Percentiles rank a stretch among this genome's conserved stretches.
These are phyloP conservation scores for Platismatia glauca DNA, from an alignment of 495 filamentous ascomycete genomes.

Conservation along the genomic window DNA sequence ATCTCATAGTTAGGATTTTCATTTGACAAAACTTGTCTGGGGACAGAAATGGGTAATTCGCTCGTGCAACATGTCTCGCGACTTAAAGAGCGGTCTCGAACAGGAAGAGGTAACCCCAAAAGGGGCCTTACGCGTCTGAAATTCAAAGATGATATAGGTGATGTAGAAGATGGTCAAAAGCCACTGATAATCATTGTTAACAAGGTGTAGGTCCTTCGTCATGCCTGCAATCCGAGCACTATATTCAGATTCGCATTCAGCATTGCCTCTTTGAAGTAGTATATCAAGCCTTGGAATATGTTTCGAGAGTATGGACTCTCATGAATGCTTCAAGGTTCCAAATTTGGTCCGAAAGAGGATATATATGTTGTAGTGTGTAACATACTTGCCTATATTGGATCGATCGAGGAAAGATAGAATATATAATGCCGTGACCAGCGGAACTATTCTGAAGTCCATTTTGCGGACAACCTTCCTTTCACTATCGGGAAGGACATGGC, in stretches of 20 bases:
- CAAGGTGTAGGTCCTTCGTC: conserved; percentile 42
- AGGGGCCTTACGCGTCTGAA: conserved; percentile 34
- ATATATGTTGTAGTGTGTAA: neutral
- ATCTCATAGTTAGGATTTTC: no score
- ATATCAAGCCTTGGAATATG: neutral
- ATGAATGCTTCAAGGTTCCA: neutral
- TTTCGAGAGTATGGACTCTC: neutral
- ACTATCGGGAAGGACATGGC: conserved; percentile 39
- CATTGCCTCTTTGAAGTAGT: neutral
- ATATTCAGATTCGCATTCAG: neutral
- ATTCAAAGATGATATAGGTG: conserved; percentile 54
- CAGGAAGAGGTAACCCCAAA: no score
- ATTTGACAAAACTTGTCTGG: no score
- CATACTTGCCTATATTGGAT: conserved; percentile 56
- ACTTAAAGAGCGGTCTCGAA: no score
- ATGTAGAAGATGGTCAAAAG: conserved; percentile 74
- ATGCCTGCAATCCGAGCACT: conserved; percentile 54
- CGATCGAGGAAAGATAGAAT: conserved; percentile 59
- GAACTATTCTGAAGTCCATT: conserved; percentile 45
- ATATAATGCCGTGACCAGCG: conserved; percentile 47
- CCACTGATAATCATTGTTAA: conserved; percentile 53
- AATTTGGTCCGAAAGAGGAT: neutral
- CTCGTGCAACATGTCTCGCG: no score
- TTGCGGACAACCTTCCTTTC: conserved; percentile 53
- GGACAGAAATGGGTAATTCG: no score